These are phyloP conservation scores for Seiridium cupressi DNA, from an alignment of 2,329 filamentous ascomycete genomes.

Conservation along the genomic window DNA sequence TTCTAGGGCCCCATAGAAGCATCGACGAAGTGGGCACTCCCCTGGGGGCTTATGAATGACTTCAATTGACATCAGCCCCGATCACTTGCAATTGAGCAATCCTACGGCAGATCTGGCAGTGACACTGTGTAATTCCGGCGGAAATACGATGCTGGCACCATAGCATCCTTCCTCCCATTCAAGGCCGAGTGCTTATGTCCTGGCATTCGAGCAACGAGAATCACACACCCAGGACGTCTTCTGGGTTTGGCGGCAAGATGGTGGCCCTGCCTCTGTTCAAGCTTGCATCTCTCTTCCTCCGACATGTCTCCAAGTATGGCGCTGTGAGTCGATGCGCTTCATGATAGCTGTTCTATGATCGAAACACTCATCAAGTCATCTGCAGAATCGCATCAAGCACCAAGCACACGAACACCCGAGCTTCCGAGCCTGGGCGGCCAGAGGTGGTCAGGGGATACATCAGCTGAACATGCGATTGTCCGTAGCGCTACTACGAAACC, in stretches of 20 bases:
- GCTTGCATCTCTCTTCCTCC: constrained; percentile 61
- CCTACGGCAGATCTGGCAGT: too few relatives aligned
- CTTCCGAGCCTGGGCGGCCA: constrained; percentile 60
- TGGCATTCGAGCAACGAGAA: neutral
- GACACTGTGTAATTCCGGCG: too few relatives aligned
- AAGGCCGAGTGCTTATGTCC: constrained; percentile 4
- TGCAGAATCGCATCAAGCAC: constrained; percentile 62
- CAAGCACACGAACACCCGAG: constrained; percentile 64
- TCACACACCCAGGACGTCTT: constrained; percentile 1
- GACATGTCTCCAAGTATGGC: constrained; percentile 68
- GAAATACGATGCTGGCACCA: neutral
- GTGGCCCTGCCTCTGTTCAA: constrained; percentile 67
- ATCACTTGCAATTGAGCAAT: neutral
- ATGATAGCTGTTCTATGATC: neutral
- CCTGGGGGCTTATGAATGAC: neutral
- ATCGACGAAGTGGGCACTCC: neutral
- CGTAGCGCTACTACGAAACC: constrained; percentile 58
- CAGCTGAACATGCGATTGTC: constrained; percentile 66
- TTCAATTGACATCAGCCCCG: neutral
- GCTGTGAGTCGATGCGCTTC: constrained; percentile 49
- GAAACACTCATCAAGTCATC: neutral
- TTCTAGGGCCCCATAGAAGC: constrained; percentile 4
- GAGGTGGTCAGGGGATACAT: constrained; percentile 62
- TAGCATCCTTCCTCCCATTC: neutral
- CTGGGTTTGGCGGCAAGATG: constrained; percentile 38